Conservation (phyloP, 2,329 filamentous ascomycete species). For the Aspergillus unguis region DNA sequence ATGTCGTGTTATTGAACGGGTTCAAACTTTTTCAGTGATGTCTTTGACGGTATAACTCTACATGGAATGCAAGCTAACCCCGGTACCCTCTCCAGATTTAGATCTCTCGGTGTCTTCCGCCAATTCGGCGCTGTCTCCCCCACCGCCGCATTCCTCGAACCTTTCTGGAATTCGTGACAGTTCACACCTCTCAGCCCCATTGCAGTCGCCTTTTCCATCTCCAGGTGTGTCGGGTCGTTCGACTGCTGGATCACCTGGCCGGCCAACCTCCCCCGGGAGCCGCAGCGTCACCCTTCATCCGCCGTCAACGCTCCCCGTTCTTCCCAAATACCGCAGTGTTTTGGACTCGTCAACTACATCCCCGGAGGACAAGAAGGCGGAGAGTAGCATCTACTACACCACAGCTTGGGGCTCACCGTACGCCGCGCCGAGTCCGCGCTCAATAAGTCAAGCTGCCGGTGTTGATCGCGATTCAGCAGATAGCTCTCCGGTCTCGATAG, state of each 20-base stretch:
- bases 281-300: constrained; percentile 27
- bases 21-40: background rate
- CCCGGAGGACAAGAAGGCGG: constrained; percentile 41
- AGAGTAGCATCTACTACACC: constrained; percentile 60
- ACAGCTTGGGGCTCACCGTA: constrained; percentile 93
- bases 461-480: constrained; percentile 31
- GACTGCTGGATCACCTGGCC: constrained; percentile 33
- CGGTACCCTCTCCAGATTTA: constrained; percentile 32
- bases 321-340: constrained; percentile 31
- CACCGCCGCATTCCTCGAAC: constrained; percentile 27
- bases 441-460: constrained; percentile 47
- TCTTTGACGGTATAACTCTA: background rate
- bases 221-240: constrained; percentile 38
- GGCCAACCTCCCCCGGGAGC: constrained; percentile 25
- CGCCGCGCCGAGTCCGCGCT: constrained; percentile 56
- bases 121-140: constrained; percentile 36
- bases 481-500: constrained; percentile 34
- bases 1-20: constrained; percentile 21
- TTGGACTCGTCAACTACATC: constrained; percentile 40
- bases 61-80: constrained; percentile 13
- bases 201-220: constrained; percentile 33
- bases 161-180: constrained; percentile 28
- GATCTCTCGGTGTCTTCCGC: constrained; percentile 36
- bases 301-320: constrained; percentile 28
- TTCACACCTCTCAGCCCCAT: constrained; percentile 29